These are phyloP conservation scores for Nissolia schottii DNA, from an alignment of 306 rosid genomes.

Conservation along the genomic window DNA sequence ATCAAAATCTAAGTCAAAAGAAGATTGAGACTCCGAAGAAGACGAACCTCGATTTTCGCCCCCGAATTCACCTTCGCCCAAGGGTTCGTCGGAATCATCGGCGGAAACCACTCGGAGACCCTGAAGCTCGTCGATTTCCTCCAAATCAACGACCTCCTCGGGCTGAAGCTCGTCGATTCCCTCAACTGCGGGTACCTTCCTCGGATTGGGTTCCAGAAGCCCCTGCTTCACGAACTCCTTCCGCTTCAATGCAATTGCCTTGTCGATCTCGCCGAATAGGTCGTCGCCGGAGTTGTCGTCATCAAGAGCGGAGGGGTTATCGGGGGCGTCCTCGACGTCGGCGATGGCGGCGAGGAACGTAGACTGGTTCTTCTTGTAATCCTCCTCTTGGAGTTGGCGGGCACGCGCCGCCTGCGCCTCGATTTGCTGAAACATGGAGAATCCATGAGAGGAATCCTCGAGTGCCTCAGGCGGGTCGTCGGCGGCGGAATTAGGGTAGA, in stretches of 20 bases:
- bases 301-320: slow-evolving; percentile 15
- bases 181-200: slow-evolving; percentile 29
- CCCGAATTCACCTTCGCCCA: slow-evolving; percentile 18
- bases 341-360: slow-evolving; percentile 86
- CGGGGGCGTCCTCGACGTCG: slow-evolving; percentile 68
- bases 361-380: slow-evolving; percentile 66
- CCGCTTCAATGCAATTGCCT: slow-evolving; percentile 80
- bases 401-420: slow-evolving; percentile 76
- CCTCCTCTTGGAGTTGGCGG: slow-evolving; percentile 59
- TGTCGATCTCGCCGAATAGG: slow-evolving; percentile 79
- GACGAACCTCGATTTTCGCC: slow-evolving; percentile 20
- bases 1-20: slow-evolving; percentile 84
- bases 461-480: slow-evolving; percentile 82
- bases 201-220: slow-evolving; percentile 77
- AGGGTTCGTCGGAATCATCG: slow-evolving; percentile 27
- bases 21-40: slow-evolving; percentile 22
- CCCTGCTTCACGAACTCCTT: slow-evolving; percentile 87
- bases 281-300: slow-evolving; percentile 52
- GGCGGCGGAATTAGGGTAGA: slow-evolving; percentile 73
- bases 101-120: slow-evolving; percentile 42
- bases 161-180: slow-evolving; percentile 53
- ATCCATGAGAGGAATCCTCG: slow-evolving; percentile 76
- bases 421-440: slow-evolving; percentile 73
- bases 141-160: slow-evolving; percentile 71
- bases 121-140: slow-evolving; percentile 67